phyloP scores from a whole-genome alignment of 768 basidiomycete genomes.

The Boletellus sp. region DNA sequence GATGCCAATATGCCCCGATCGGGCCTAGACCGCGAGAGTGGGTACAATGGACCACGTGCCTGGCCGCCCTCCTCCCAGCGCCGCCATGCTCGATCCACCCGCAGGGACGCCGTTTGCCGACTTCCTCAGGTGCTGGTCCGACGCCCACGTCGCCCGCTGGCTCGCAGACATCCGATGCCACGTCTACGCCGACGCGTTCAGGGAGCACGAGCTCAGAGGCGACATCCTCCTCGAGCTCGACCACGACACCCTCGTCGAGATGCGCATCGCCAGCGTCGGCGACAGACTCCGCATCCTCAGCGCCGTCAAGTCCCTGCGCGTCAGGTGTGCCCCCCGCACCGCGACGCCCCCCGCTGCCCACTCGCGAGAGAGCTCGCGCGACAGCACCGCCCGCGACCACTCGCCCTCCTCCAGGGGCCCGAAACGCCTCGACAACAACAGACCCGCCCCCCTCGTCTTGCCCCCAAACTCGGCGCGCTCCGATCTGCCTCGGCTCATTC shows the following conservation, averaged over 20 bases:
- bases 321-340: constrained; percentile 38
- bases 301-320: constrained; percentile 77
- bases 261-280: constrained; percentile 86
- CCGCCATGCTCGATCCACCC: constrained; percentile 51
- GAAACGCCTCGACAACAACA: constrained; percentile 53
- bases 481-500: constrained; percentile 71
- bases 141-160: constrained; percentile 72
- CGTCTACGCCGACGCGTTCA: constrained; percentile 65
- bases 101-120: constrained; percentile 56
- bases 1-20: too few relatives aligned
- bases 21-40: too few relatives aligned
- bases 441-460: constrained; percentile 83
- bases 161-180: constrained; percentile 73
- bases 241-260: constrained; percentile 81
- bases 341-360: constrained; percentile 18
- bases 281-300: constrained; percentile 85
- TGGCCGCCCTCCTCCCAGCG: neutral
- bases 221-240: constrained; percentile 91
- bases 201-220: constrained; percentile 85
- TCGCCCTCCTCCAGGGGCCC: neutral
- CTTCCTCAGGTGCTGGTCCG: constrained; percentile 68
- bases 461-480: constrained; percentile 47
- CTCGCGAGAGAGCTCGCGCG: constrained; percentile 23
- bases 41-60: neutral
- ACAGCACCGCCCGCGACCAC: constrained; percentile 29